Base-by-base conservation (phyloP, 208 protist genomes). In the Leishmania braziliensis region DNA sequence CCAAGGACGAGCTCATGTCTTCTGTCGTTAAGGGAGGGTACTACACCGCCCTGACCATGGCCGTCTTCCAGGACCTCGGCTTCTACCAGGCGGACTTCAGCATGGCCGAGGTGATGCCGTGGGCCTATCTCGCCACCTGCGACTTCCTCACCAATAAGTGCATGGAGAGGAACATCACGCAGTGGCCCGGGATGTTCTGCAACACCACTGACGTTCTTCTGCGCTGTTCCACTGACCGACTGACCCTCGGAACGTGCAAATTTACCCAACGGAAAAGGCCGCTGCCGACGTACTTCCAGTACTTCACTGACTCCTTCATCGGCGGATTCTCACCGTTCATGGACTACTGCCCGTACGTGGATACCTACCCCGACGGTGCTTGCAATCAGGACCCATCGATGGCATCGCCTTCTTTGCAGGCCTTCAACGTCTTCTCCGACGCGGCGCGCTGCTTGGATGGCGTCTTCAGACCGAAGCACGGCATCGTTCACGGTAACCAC, bases 1-100 rank as follows among this genome's bases (percentile, higher is more conserved):
- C 93, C 23, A 84, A 84, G 68, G 90, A 98, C 56, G 97, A 98
- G 78, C 78, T 97, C 54, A 98, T 98, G 95, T 75, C 90, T 16
- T 83, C 81, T 10, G 77, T 77, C 16, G 10, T 8, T 0, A 12
- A n/a, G 56, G 75, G 36, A 10, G 87, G 53, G 29, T 96, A 82
- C 79, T 94, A 91, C 84, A 95, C 78, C 23, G 84, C 81, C 9
- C 75, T 99, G 6, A 99, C 97, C 26, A 81, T 99, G 68, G 86
- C 95, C 2, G 53, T 87, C 3, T 94, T 98, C 62, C 80, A 96
- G 48, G 94, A 98, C 80, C 75, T 93, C 3, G 91, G 91, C 51
- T 96, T 86, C 79, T 98, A 98, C 88, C 60, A 76, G n/a, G 91
- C 81, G n/a, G 84, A 91, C 82, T 96, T 90, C 83, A 77, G 10